These are phyloP conservation scores for Pyrenophora tritici-repentis DNA, from an alignment of 2,329 filamentous ascomycete species.

Conservation along the genomic window DNA sequence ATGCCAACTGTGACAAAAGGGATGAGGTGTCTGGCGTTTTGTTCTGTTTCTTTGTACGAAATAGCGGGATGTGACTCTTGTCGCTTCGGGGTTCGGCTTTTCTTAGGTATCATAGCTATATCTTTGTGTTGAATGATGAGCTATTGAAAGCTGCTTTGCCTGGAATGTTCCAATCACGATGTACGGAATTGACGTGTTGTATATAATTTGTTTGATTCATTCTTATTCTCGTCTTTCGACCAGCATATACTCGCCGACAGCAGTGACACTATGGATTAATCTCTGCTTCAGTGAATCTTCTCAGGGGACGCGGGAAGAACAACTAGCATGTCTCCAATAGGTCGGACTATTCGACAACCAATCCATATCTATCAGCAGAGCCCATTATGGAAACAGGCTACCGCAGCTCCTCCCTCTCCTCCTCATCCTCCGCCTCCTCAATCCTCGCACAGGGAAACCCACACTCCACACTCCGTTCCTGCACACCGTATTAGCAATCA, in stretches of 20 bases:
- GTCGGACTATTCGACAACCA: too few species aligned
- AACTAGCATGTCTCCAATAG: too few species aligned
- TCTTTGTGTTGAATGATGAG: too few species aligned
- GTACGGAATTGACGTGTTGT: too few species aligned
- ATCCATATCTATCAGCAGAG: too few species aligned
- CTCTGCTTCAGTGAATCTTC: too few species aligned
- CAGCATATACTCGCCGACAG: too few species aligned
- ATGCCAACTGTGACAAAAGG: conserved; percentile 1
- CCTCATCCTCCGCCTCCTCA: conserved; percentile 6
- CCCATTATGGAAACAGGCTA: too few species aligned
- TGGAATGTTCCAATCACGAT: conserved; percentile 1
- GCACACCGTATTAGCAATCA: background rate
- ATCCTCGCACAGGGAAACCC: conserved; percentile 18
- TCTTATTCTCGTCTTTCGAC: too few species aligned
- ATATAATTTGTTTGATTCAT: too few species aligned
- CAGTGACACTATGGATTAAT: too few species aligned
- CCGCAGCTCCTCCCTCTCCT: conserved; percentile 12
- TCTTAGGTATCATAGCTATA: background rate
- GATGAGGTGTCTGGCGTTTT: conserved; percentile 7
- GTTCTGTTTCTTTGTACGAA: background rate
- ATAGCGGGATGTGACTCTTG: background rate
- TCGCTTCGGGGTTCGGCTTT: background rate
- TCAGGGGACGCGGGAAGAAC: too few species aligned
- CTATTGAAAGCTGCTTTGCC: background rate
- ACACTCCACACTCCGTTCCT: conserved; percentile 22